Evolutionary conservation across 108 stramenopile genomes (phyloP).

Genomic region (Cyclostephanos invisitatus): DNA sequence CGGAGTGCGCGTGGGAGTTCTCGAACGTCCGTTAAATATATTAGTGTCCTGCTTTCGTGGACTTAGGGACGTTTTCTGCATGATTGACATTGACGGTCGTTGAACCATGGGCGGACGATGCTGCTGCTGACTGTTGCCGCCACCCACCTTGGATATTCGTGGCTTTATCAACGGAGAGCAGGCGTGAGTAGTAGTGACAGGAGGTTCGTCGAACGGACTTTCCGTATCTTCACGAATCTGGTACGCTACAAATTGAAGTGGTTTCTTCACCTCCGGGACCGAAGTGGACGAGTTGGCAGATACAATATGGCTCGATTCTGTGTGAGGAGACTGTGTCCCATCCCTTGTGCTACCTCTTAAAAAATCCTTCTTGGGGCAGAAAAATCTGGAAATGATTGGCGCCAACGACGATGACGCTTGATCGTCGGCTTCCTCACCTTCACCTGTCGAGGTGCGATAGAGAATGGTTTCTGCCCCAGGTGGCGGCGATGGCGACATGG

Average conservation of each 20-base stretch:
- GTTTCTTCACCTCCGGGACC: constrained; percentile 33
- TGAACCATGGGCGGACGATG: constrained; percentile 10
- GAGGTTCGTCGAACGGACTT: constrained; percentile 26
- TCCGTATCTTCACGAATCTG: constrained; percentile 5
- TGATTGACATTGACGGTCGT: constrained; percentile 6
- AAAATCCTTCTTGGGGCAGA: constrained; percentile 14
- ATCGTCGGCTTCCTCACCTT: not conserved
- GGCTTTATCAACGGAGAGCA: constrained; percentile 26
- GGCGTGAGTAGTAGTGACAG: constrained; percentile 1
- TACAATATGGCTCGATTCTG: constrained; percentile 29
- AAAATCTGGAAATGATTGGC: constrained; percentile 21
- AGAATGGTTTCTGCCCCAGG: not conserved
- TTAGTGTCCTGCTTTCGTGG: constrained; percentile 11
- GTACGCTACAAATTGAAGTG: constrained; percentile 40
- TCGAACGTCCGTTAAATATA: not conserved
- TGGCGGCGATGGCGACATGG: constrained; percentile 14
- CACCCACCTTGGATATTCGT: constrained; percentile 15
- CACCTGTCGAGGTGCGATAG: not conserved
- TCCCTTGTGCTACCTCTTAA: not conserved
- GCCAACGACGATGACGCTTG: not conserved
- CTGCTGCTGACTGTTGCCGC: not conserved
- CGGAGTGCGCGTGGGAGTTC: constrained; percentile 29
- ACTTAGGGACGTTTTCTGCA: constrained; percentile 32
- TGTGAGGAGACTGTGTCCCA: constrained; percentile 40
- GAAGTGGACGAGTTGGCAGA: constrained; percentile 41